Base-by-base conservation (phyloP, 345 rosid species). In the Eucalyptus albens region DNA sequence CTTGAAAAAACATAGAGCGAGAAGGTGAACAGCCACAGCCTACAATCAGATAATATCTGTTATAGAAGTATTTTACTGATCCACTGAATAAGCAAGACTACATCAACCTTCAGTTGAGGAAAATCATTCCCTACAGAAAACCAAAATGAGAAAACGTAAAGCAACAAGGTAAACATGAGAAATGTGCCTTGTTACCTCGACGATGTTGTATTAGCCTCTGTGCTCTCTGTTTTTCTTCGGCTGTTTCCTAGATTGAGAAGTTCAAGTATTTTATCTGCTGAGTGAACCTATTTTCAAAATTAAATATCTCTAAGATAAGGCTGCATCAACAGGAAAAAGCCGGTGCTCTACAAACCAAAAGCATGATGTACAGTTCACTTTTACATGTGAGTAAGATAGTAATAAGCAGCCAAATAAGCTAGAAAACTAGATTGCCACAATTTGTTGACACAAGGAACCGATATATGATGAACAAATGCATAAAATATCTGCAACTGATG, bases 201-300 rank as follows among this genome's bases (percentile, higher is more conserved):
- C 27, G 99, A 97, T 89, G 99, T 96, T 89, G 92, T 92, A 89
- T 97, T 97, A 93, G 95, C 97, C 93, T 97, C 99, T 4, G 98
- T 97, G 92, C 97, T 95, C 90, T 97, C 99, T 60, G 97, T 97
- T 95, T 97, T 97, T 88, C 99, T 91, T 89, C 99, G 92, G 92
- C 98, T 94, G 88, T 97, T 97, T 87, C 99, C 99, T 92, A 97
- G 88, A 93, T 95, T 96, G 92, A 97, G 91, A 88, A 97, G 95
- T 91, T 97, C 99, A 93, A 97, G 95, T 92, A 97, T 97, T 91
- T 94, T 96, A 91, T 96, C 97, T 55, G 99, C 96, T 77, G 99
- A 96, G 90, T 91, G 94, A 88, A 97, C 98, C 99, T 97, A 90
- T 89, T 91, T 86, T 59, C 89, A 42, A 86, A 92, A 62, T 87